These are phyloP conservation scores for Hibiscus tridactylites DNA, from an alignment of 345 rosid species.

Conservation along the genomic window DNA sequence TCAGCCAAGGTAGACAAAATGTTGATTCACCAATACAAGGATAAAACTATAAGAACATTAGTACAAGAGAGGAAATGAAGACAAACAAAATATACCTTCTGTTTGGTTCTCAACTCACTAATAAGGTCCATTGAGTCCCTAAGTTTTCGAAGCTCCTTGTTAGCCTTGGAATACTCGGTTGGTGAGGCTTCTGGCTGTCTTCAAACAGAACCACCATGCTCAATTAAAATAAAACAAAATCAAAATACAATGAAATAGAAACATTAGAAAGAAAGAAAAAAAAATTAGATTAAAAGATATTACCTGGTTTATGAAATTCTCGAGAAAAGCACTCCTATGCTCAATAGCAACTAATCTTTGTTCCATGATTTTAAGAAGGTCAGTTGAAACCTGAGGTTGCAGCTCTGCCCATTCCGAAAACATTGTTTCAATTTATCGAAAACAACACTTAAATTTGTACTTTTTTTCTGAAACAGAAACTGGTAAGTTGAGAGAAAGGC, in stretches of 20 bases:
- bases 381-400: conserved; percentile 50
- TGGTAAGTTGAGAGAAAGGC: background rate
- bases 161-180: conserved; percentile 65
- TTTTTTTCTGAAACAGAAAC: background rate
- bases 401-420: conserved; percentile 30
- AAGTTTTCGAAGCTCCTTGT: conserved; percentile 82
- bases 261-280: background rate
- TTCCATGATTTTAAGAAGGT: conserved; percentile 78
- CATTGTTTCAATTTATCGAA: background rate
- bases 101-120: conserved; percentile 50
- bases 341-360: conserved; percentile 60
- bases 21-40: background rate
- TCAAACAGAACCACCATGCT: conserved; percentile 32
- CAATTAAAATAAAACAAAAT: background rate
- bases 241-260: background rate
- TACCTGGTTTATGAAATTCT: conserved; percentile 61
- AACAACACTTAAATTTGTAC: background rate
- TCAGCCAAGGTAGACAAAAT: background rate
- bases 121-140: conserved; percentile 72
- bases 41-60: background rate
- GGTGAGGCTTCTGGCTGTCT: conserved; percentile 91
- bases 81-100: conserved; percentile 42
- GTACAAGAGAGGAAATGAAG: background rate
- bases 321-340: conserved; percentile 43
- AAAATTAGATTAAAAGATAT: background rate